phyloP scores from a whole-genome alignment of 768 basidiomycete genomes.

The Suillus subalutaceus region DNA sequence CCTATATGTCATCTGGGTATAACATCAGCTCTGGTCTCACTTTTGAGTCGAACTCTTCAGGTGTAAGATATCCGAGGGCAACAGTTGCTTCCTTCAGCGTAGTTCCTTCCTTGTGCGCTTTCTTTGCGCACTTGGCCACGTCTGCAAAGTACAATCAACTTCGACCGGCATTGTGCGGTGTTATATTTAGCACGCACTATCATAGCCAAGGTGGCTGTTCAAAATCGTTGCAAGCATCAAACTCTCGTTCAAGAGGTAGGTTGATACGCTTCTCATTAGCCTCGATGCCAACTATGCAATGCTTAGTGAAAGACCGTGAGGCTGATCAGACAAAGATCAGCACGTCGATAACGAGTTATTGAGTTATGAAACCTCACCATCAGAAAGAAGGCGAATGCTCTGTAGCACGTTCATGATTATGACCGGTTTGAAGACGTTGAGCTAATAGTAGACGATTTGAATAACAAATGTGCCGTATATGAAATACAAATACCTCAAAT shows the following conservation, averaged over 20 bases:
- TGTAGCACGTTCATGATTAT: conserved; percentile 98
- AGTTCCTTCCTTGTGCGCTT: conserved; percentile 98
- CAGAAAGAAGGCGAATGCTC: conserved; percentile 90
- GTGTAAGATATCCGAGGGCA: conserved; percentile 78
- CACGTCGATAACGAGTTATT: conserved; percentile 2
- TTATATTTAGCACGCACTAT: conserved; percentile 67
- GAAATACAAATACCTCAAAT: conserved; percentile 74
- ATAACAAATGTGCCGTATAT: conserved; percentile 11
- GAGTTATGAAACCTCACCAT: conserved; percentile 56
- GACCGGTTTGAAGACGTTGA: conserved; percentile 99
- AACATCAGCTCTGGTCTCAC: conserved; percentile 93
- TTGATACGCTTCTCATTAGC: conserved; percentile 96
- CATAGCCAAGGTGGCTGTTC: conserved; percentile 95
- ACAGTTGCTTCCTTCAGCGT: conserved; percentile 96
- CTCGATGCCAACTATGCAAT: conserved; percentile 94
- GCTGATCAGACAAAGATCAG: conserved; percentile 42
- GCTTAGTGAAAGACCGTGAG: conserved; percentile 92
- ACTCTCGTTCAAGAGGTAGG: conserved; percentile 87
- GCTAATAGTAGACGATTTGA: conserved; percentile 41
- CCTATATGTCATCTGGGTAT: conserved; percentile 57
- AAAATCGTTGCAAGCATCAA: conserved; percentile 98
- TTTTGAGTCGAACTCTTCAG: conserved; percentile 93
- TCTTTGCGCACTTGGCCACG: conserved; percentile 98
- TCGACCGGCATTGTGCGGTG: conserved; percentile 1
- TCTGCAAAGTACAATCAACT: conserved; percentile 49